These are phyloP conservation scores for Trichoderma sp. DNA, from an alignment of 2,329 filamentous ascomycete genomes.

Conservation along the genomic window DNA sequence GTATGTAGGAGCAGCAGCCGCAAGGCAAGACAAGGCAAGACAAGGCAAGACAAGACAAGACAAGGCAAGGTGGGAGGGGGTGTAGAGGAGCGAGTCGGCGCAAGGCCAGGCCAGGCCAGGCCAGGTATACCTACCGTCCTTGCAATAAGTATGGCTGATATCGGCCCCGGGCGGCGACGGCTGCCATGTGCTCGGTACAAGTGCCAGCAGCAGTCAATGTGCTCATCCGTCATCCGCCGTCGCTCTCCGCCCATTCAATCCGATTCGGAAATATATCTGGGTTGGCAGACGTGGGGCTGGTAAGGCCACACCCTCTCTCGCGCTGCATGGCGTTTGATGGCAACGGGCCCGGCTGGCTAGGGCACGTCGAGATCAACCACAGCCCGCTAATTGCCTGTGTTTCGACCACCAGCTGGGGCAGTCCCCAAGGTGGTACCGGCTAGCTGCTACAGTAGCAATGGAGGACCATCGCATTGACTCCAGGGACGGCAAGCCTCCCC, in stretches of 20 bases:
- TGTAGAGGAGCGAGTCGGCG: slow-evolving; percentile 18
- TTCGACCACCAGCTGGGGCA: slow-evolving; percentile 43
- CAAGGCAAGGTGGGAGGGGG: slow-evolving; percentile 17
- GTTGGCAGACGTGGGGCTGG: slow-evolving; percentile 43
- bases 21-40: neutral
- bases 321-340: neutral
- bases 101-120: slow-evolving; percentile 14
- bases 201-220: slow-evolving; percentile 35
- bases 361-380: slow-evolving; percentile 45
- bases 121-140: too few relatives aligned
- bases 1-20: slow-evolving; percentile 4
- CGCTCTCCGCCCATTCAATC: slow-evolving; percentile 51
- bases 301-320: slow-evolving; percentile 30
- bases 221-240: slow-evolving; percentile 44
- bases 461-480: slow-evolving; percentile 22
- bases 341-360: slow-evolving; percentile 28
- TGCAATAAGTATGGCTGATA: neutral
- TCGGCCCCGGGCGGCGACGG: slow-evolving; percentile 38
- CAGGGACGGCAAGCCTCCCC: slow-evolving; percentile 26
- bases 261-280: slow-evolving; percentile 53
- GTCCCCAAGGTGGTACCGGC: too few relatives aligned
- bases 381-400: slow-evolving; percentile 44
- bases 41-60: neutral
- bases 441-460: slow-evolving; percentile 27
- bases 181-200: slow-evolving; percentile 36